Base-by-base conservation (phyloP, 345 rosid species). In the Erodium maritimum region DNA sequence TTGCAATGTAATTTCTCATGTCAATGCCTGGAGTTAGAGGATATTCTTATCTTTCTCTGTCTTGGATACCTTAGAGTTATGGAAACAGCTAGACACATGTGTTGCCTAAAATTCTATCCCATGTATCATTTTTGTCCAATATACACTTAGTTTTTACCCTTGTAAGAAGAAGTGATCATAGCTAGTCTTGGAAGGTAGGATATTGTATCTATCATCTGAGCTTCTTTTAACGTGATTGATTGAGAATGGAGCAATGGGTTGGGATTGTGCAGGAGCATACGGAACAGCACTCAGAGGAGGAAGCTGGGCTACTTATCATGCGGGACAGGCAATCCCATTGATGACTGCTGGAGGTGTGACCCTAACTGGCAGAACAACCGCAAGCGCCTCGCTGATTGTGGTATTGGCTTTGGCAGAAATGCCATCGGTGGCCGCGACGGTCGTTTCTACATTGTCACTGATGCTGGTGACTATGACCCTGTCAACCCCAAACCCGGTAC, bases 341-440 rank as follows among this genome's bases (percentile, higher is more conserved):
- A 77, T 48, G 78, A 77, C 21, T 77, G 81, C 69, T 77, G 81
- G 81, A 70, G 78, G 51, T 77, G 76, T 19, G 75, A 77, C 60
- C 67, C 10, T 53, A 67, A 77, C 62, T 73, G 78, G 78, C 65
- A 77, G 62, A 70, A 61, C 59, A 73, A 77, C 66, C 78, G 73
- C 63, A 77, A 77, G 64, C 71, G 75, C 62, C 73, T 77, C 10
- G 75, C 81, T 0, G 61, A 65, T 5, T 77, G 81, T 50, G 78
- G 76, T 23, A 70, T 71, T 0, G 75, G 81, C 50, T 77, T 73
- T 19, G 79, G 78, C 0, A 61, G 74, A 18, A 77, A 70, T 59
- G 76, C 81, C 4, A 58, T 63, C 18, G 81, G 81, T 33, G 80
- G 80, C 34, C 77, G 75, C 2, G 70, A 73, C 34, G 77, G 77